Conservation (phyloP, 2,329 filamentous ascomycete species). For the Ceratocystis ficicola region DNA sequence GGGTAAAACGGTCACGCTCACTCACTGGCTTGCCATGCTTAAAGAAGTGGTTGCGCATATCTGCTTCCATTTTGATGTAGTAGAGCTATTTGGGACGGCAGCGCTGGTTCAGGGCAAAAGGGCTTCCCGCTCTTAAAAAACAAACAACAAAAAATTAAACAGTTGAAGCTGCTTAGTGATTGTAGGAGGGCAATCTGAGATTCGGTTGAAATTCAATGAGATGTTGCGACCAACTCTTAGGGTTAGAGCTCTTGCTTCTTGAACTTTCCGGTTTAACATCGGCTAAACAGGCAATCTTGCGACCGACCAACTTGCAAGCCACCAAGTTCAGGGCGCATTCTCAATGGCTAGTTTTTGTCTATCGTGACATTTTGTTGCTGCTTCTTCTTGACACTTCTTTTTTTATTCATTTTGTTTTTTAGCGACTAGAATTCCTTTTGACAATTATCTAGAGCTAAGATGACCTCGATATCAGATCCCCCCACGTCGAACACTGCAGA, state of each 20-base stretch:
- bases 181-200: too few relatives aligned
- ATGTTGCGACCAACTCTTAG: not conserved
- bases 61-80: slow-evolving; percentile 34
- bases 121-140: too few relatives aligned
- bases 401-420: not conserved
- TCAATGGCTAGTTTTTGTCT: not conserved
- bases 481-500: slow-evolving; percentile 35
- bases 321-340: not conserved
- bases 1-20: not conserved
- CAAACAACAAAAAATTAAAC: too few relatives aligned
- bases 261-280: not conserved
- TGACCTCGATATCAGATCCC: not conserved
- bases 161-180: too few relatives aligned
- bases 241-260: not conserved
- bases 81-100: not conserved
- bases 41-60: slow-evolving; percentile 40
- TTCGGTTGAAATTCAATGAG: too few relatives aligned
- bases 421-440: not conserved
- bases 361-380: not conserved
- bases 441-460: not conserved
- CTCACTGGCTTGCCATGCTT: slow-evolving; percentile 34
- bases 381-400: not conserved
- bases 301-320: not conserved
- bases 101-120: not conserved
- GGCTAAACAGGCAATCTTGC: not conserved